A percentile compares a stretch with the other conserved stretches of the same genome.
These are phyloP conservation scores for Trichosanthes cucumerina DNA, from an alignment of 306 rosid species.

Conservation along the genomic window DNA sequence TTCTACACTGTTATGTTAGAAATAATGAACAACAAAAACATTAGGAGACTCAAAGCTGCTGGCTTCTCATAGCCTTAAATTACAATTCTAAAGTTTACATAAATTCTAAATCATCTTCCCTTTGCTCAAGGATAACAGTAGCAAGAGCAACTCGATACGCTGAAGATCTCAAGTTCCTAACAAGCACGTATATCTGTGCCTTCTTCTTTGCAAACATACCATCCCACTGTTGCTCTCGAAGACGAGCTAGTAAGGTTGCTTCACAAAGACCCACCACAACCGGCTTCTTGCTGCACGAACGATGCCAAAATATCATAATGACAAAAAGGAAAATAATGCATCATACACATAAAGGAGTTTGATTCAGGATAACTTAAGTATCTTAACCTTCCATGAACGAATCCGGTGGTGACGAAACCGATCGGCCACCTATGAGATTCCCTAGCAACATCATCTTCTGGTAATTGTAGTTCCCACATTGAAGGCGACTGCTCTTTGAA, in stretches of 20 bases:
- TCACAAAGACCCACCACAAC: slow-evolving; percentile 63
- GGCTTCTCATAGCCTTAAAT: background rate
- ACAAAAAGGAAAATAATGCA: background rate
- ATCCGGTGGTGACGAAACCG: slow-evolving; percentile 68
- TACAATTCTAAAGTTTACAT: slow-evolving; percentile 15
- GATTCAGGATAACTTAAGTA: background rate
- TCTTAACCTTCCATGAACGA: slow-evolving; percentile 66
- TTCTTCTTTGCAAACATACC: slow-evolving; percentile 31
- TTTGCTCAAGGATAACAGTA: slow-evolving; percentile 48
- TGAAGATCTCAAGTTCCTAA: slow-evolving; percentile 65
- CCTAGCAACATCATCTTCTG: slow-evolving; percentile 31
- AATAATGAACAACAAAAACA: background rate
- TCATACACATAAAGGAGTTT: background rate
- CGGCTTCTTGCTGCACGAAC: slow-evolving; percentile 54
- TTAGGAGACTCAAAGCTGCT: background rate
- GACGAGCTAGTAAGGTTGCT: slow-evolving; percentile 43
- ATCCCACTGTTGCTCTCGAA: slow-evolving; percentile 60
- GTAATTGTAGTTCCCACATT: slow-evolving; percentile 57
- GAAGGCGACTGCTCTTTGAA: slow-evolving; percentile 50
- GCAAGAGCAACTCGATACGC: slow-evolving; percentile 75
- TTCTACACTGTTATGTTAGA: background rate
- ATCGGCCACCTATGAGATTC: slow-evolving; percentile 72
- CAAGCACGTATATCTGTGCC: slow-evolving; percentile 60
- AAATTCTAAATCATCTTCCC: slow-evolving; percentile 46
- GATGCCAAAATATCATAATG: background rate